Evolutionary conservation across 2,329 filamentous ascomycete genomes (phyloP).

Genomic region (Aspergillus ochraceus): DNA sequence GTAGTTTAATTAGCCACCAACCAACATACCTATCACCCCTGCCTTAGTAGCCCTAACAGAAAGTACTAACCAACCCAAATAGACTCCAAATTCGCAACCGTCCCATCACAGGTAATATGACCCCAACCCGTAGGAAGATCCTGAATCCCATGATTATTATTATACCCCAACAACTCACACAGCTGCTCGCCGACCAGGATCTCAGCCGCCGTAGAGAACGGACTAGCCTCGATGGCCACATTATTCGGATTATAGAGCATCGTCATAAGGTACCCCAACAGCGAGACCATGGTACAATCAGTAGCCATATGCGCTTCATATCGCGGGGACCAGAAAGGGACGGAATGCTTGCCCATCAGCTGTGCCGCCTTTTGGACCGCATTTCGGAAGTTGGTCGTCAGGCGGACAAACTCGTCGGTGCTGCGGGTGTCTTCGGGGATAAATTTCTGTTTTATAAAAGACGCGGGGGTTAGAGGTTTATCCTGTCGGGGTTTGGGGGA

Average conservation of each 20-base stretch:
- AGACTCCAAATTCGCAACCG: constrained; percentile 51
- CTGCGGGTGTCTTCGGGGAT: background rate
- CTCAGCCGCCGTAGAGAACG: constrained; percentile 47
- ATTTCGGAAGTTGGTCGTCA: constrained; percentile 35
- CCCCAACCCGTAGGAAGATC: constrained; percentile 38
- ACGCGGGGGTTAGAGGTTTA: background rate
- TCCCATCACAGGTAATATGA: constrained; percentile 49
- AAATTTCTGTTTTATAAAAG: background rate
- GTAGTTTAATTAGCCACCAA: background rate
- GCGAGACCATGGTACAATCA: constrained; percentile 43
- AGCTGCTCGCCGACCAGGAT: constrained; percentile 48
- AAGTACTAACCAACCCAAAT: constrained; percentile 38
- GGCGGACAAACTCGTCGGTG: constrained; percentile 15
- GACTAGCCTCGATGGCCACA: constrained; percentile 49
- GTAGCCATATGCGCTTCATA: constrained; percentile 51
- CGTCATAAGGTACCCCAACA: constrained; percentile 51
- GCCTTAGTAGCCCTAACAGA: background rate
- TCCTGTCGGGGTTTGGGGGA: constrained; percentile 29
- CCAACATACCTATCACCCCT: too few species aligned
- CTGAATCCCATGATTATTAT: constrained; percentile 28
- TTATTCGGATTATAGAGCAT: constrained; percentile 56
- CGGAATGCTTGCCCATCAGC: constrained; percentile 44
- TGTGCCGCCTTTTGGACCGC: constrained; percentile 38
- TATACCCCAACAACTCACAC: constrained; percentile 49
- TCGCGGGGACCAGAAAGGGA: constrained; percentile 47